These are phyloP conservation scores for Quercus tomentella DNA, from an alignment of 331 rosid genomes.

Conservation along the genomic window DNA sequence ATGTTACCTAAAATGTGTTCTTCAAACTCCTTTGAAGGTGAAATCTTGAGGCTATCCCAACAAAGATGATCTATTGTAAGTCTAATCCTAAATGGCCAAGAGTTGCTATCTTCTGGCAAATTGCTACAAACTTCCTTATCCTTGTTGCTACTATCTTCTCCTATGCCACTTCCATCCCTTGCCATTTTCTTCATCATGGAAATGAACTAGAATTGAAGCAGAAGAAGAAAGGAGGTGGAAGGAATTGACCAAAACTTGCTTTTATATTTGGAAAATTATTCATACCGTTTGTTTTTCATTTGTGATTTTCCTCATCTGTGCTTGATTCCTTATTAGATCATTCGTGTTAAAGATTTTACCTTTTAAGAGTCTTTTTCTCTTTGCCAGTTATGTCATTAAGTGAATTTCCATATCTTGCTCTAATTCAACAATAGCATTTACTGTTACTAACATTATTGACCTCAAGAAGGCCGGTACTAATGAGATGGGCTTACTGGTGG, in stretches of 20 bases:
- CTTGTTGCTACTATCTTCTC: neutral
- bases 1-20: constrained; percentile 31
- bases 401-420: neutral
- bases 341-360: constrained; percentile 14
- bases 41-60: constrained; percentile 49
- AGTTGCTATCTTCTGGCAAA: neutral
- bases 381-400: neutral
- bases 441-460: neutral
- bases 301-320: neutral
- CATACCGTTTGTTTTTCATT: neutral
- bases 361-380: neutral
- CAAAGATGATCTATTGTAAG: constrained; percentile 30
- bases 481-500: too few relatives aligned
- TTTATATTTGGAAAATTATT: neutral
- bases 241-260: neutral
- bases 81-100: constrained; percentile 45
- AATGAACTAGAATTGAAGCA: neutral
- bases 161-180: neutral
- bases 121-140: neutral
- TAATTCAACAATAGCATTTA: neutral
- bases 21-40: constrained; percentile 37
- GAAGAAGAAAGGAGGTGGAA: neutral
- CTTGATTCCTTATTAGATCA: constrained; percentile 9
- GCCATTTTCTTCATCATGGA: constrained; percentile 11
- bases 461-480: too few relatives aligned